Evolutionary conservation across 139 green algal species (phyloP).

Genomic region (Tetraselmis chui): DNA sequence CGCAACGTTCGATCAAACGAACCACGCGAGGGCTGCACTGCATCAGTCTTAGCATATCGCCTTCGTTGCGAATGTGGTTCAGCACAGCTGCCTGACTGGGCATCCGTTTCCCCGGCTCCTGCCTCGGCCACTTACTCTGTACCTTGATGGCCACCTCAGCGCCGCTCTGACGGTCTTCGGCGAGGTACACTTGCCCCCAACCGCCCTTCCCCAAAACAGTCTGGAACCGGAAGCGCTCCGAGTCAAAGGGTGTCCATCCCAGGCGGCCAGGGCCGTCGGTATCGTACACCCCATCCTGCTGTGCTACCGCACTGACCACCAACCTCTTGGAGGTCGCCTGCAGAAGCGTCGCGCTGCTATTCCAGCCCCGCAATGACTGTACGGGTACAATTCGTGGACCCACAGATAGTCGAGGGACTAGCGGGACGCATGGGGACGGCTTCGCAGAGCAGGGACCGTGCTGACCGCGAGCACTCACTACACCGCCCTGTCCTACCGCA

Average conservation of each 20-base stretch:
- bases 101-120: not conserved
- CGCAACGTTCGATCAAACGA: not conserved
- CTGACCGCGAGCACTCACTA: too few species aligned
- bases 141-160: not conserved
- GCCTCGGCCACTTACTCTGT: not conserved
- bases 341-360: too few species aligned
- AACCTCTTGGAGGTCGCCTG: too few species aligned
- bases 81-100: not conserved
- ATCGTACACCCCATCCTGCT: too few species aligned
- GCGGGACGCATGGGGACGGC: too few species aligned
- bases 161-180: not conserved
- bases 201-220: not conserved
- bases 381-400: too few species aligned
- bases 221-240: not conserved
- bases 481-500: too few species aligned
- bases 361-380: too few species aligned
- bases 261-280: not conserved
- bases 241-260: not conserved
- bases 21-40: not conserved
- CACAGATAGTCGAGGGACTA: too few species aligned
- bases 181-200: not conserved
- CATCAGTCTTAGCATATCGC: not conserved
- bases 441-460: too few species aligned
- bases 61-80: not conserved
- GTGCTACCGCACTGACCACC: too few species aligned